Base-by-base conservation (phyloP, 2,329 filamentous ascomycete genomes). In the Balansia obtecta region DNA sequence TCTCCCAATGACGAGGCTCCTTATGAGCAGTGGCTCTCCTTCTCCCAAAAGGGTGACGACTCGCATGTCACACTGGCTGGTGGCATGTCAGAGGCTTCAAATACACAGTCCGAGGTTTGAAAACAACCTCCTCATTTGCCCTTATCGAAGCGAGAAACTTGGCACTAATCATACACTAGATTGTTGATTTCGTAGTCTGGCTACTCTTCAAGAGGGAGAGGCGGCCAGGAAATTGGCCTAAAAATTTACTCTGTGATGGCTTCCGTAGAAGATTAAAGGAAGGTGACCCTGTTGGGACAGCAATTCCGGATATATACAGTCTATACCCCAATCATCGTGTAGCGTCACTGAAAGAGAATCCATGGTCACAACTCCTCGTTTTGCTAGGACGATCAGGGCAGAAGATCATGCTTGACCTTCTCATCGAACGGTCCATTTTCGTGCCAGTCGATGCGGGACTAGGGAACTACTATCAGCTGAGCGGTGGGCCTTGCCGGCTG, bases 171-270 rank as follows among this genome's bases (percentile, higher is more conserved):
- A 7, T 34, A 6, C 22, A n/a, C 48, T 57, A 89, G 85, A 77
- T 91, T 57, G 74, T 91, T 42, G 84, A 90, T 60, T 88, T 86
- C 64, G 77, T 79, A 30, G 79, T 96, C 41, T 89, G 85, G 80
- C 73, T 79, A 10, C 71, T 95, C 2, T 95, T 95, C 64, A 79
- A 77, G 12, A 74, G 77, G 57, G 67, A 71, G 15, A 68, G 72
- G 33, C 62, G 30, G 67, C 66, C 52, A 64, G 71, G 56, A 10
- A 37, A 55, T 46, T 78, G 76, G 60, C 83, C 85, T 1, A 76
- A 79, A 47, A 87, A 96, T 67, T 60, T 95, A 5, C 76, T 98
- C 4, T 90, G 88, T 57, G 84, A 95, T 71, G 91, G 91, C 22
- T 95, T 83, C 58, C 80, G 84, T 58, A 79, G 74, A 56, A 63